Base-by-base conservation (phyloP, 2,329 filamentous ascomycete species). In the Diplocarpon mali region DNA sequence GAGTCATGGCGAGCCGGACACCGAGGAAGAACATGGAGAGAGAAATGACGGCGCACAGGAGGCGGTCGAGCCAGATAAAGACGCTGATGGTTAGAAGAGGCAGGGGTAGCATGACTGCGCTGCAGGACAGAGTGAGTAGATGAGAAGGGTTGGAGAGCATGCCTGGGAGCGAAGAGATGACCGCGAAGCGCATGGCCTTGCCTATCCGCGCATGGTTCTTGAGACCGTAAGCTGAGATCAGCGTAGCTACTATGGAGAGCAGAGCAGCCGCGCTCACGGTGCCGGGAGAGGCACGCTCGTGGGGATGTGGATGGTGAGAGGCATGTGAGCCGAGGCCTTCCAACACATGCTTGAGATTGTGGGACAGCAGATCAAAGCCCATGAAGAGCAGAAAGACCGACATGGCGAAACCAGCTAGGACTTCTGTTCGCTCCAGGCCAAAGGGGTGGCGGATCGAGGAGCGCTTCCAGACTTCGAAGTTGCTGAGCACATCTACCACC, bases 381-480 rank as follows among this genome's bases (percentile, higher is more conserved):
- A 95, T 95, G 65, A 98, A 98, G n/a, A 95, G 76, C 11, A 98
- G 76, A 50, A 95, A 87, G 32, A 98, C 84, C 41, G 88, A 93
- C 79, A 96, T 87, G 49, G 89, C 92, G 53, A 98, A 95, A 14
- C 92, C 92, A 30, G 89, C 88, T 13, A 98, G 76, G 5, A 98
- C 90, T 64, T 98, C 92, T 47, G 85, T 85, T 43, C 92, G 78
- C 66, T 95, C 87, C 17, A 98, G 75, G 3, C 83, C 89, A 60
- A 98, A 98, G 0, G 92, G 92, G 65, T 98, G 88, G 17, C 89
- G 81, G 56, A 98, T 84, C 54, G 83, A 93, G 55, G 85, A 90
- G 38, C 90, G 78, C 53, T 87, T 86, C 92, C 92, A 98, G 34
- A 96, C 89, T 62, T 98, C 92, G 58, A 98, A 98, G 63, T 98